Evolutionary conservation across 2,329 filamentous ascomycete genomes (phyloP).

Genomic region (Phyllosticta citriasiana): DNA sequence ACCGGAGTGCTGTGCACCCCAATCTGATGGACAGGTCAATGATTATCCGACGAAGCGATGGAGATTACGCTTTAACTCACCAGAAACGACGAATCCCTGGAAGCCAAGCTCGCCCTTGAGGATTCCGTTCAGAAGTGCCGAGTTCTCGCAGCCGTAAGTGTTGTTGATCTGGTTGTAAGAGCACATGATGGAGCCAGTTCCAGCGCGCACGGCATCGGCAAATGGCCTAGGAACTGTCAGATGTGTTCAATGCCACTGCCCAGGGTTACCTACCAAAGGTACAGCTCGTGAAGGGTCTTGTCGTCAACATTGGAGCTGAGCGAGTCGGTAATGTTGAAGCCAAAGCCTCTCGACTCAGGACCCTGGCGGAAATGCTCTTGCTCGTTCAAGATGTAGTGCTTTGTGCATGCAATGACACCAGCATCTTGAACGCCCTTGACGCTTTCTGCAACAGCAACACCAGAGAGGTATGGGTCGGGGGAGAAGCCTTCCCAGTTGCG

Average conservation of each 20-base stretch:
- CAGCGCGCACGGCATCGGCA: conserved; percentile 41
- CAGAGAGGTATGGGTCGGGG: conserved; percentile 67
- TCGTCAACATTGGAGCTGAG: conserved; percentile 54
- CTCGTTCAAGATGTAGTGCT: conserved; percentile 61
- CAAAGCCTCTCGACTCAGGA: conserved; percentile 47
- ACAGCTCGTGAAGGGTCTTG: conserved; percentile 53
- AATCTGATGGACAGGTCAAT: conserved; percentile 41
- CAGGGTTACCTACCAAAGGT: conserved; percentile 39
- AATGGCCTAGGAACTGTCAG: conserved; percentile 28
- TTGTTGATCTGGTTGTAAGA: conserved; percentile 74
- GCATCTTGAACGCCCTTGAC: conserved; percentile 72
- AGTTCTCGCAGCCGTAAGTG: conserved; percentile 71
- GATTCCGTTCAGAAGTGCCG: conserved; percentile 61
- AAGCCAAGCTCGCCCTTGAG: conserved; percentile 74
- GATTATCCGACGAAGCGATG: too few species aligned
- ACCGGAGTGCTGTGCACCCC: conserved; percentile 64
- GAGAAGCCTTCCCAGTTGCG: conserved; percentile 63
- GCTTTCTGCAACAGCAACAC: conserved; percentile 59
- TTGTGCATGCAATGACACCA: conserved; percentile 70
- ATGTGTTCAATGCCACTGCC: background rate
- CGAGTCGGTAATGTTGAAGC: conserved; percentile 53
- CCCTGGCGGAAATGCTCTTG: conserved; percentile 63
- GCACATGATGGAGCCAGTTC: conserved; percentile 44
- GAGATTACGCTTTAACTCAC: too few species aligned
- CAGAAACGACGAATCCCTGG: conserved; percentile 57